A percentile compares a stretch with the other conserved stretches of the same genome.
These are phyloP conservation scores for Ceratonia siliqua DNA, from an alignment of 306 rosid species.

Conservation along the genomic window DNA sequence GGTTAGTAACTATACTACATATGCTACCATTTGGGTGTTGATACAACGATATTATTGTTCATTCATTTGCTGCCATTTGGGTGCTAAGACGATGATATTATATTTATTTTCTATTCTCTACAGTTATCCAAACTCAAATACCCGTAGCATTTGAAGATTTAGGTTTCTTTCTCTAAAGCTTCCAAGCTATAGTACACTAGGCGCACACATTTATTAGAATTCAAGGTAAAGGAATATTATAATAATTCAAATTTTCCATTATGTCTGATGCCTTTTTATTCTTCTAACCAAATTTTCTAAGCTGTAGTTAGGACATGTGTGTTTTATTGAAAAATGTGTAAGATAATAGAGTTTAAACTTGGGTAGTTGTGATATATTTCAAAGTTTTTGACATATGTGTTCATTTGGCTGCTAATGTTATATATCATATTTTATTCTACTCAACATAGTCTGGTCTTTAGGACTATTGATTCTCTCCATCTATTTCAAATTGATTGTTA, in stretches of 20 bases:
- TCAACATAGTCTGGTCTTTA: too few relatives aligned
- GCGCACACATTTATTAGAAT: too few relatives aligned
- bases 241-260: neutral
- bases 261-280: neutral
- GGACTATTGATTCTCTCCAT: too few relatives aligned
- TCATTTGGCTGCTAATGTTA: too few relatives aligned
- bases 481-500: too few relatives aligned
- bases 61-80: neutral
- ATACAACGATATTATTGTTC: neutral
- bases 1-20: too few relatives aligned
- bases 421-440: too few relatives aligned
- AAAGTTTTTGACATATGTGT: too few relatives aligned
- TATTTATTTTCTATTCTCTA: neutral
- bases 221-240: neutral
- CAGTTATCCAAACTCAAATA: neutral
- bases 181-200: neutral
- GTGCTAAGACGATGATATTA: neutral
- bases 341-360: too few relatives aligned
- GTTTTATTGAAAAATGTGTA: too few relatives aligned
- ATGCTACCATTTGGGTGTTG: neutral
- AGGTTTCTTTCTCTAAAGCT: neutral
- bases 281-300: neutral
- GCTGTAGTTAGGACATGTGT: too few relatives aligned
- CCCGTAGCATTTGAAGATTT: slow-evolving; percentile 5
- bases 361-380: too few relatives aligned